phyloP scores from a whole-genome alignment of 2,329 filamentous ascomycete genomes.

The Proliferodiscus dingleyae region DNA sequence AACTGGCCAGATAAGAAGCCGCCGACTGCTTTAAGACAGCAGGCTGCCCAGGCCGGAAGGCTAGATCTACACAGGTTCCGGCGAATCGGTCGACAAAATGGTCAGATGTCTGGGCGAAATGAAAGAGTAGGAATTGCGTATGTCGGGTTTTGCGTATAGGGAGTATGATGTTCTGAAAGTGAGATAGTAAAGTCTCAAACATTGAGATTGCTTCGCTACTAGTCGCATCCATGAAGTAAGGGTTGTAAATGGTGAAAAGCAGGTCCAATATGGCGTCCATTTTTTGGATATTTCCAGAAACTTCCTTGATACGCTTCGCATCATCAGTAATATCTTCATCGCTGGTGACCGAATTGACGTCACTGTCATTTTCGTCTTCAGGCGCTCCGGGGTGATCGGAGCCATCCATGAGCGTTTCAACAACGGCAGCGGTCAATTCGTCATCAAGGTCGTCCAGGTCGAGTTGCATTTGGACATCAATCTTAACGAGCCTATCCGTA shows the following conservation, averaged over 20 bases:
- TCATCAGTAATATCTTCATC: constrained; percentile 66
- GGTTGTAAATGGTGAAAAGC: constrained; percentile 77
- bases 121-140: constrained; percentile 92
- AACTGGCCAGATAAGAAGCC: constrained; percentile 88
- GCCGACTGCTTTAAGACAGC: constrained; percentile 76
- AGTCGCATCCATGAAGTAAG: constrained; percentile 64
- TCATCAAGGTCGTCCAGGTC: constrained; percentile 92
- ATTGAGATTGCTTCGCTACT: constrained; percentile 64
- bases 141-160: constrained; percentile 89
- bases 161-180: constrained; percentile 83
- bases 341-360: constrained; percentile 66
- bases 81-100: constrained; percentile 78
- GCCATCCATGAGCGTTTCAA: constrained; percentile 45
- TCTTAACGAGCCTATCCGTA: constrained; percentile 81
- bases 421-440: constrained; percentile 70
- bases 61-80: constrained; percentile 67
- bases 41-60: constrained; percentile 59
- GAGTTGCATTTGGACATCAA: constrained; percentile 91
- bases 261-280: constrained; percentile 86
- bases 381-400: constrained; percentile 46
- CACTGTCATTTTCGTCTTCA: constrained; percentile 50
- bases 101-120: constrained; percentile 81
- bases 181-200: constrained; percentile 74
- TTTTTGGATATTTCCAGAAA: constrained; percentile 82
- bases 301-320: constrained; percentile 58